Conservation (phyloP, 208 protist genomes). For the Trypanosoma melophagium region DNA sequence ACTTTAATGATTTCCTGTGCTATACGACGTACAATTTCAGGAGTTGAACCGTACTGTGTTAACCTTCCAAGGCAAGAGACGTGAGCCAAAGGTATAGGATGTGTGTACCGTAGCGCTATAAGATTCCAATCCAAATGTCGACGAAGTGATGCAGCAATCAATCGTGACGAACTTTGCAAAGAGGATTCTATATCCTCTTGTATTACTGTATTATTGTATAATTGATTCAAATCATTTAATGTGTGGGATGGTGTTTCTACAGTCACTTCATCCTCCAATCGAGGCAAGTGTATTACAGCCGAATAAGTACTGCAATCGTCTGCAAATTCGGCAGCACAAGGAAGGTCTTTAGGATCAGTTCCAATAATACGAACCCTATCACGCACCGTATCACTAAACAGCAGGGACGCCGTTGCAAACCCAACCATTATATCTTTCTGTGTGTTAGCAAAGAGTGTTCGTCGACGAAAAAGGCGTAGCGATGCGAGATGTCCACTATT, state of each 20-base stretch:
- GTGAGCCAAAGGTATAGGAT: conserved; percentile 50
- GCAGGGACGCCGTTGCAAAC: conserved; percentile 59
- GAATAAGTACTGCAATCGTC: conserved; percentile 41
- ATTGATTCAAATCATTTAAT: background rate
- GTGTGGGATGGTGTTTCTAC: background rate
- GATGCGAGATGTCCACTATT: conserved; percentile 43
- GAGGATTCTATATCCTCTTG: background rate
- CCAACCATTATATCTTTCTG: conserved; percentile 71
- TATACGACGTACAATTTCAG: conserved; percentile 41
- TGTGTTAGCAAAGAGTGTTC: conserved; percentile 71
- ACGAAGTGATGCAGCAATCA: conserved; percentile 50
- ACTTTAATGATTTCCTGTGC: conserved; percentile 51
- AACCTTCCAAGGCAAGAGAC: conserved; percentile 51
- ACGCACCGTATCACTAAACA: conserved; percentile 42
- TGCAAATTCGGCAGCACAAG: conserved; percentile 50
- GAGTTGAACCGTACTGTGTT: conserved; percentile 33
- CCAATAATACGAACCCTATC: conserved; percentile 46
- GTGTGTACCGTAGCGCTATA: conserved; percentile 46
- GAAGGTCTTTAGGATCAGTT: conserved; percentile 12
- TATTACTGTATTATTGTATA: background rate
- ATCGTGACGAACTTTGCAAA: conserved; percentile 17
- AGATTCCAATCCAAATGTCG: conserved; percentile 55
- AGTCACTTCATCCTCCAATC: background rate
- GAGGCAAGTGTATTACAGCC: conserved; percentile 37
- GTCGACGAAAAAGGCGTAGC: conserved; percentile 50